A percentile compares a stretch with the other conserved stretches of the same genome.
Conservation (phyloP, 495 filamentous ascomycete species). For the Cercophora scortea region DNA sequence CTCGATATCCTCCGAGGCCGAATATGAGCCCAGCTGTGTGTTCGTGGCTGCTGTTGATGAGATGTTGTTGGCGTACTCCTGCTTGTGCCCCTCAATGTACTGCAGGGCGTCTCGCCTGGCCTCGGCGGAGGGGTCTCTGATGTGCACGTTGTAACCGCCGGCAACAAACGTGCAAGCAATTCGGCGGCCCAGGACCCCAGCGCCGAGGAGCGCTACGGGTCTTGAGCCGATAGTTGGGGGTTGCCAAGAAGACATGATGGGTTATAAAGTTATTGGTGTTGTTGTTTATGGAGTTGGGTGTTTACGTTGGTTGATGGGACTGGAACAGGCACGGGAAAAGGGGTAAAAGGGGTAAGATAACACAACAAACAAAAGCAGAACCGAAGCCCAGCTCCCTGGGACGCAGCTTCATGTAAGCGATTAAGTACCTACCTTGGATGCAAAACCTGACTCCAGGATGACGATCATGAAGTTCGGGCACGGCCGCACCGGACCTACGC, state of each 20-base stretch:
- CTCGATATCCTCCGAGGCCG: slow-evolving; percentile 24
- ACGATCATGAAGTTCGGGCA: too few relatives aligned
- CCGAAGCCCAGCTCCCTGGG: too few relatives aligned
- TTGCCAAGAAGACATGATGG: slow-evolving; percentile 6
- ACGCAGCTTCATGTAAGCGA: too few relatives aligned
- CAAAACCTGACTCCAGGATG: too few relatives aligned
- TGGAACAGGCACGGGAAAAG: background rate
- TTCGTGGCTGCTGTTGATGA: slow-evolving; percentile 15
- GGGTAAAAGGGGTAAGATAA: too few relatives aligned
- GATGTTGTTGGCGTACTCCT: slow-evolving; percentile 1
- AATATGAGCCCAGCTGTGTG: slow-evolving; percentile 19
- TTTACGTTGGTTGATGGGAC: background rate
- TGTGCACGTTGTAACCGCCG: slow-evolving; percentile 25
- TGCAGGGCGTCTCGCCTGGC: slow-evolving; percentile 2
- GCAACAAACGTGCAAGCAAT: slow-evolving; percentile 10
- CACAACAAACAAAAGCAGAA: too few relatives aligned
- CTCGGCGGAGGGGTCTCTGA: slow-evolving; percentile 10
- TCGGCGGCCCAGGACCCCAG: slow-evolving; percentile 14
- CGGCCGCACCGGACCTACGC: too few relatives aligned
- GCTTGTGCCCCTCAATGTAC: slow-evolving; percentile 11
- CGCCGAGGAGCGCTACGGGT: slow-evolving; percentile 9
- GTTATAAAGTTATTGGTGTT: background rate
- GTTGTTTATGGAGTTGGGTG: background rate
- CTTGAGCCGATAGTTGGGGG: slow-evolving; percentile 3
- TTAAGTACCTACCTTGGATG: too few relatives aligned